Evolutionary conservation across 352 stramenopile species (phyloP), one percentile per base, ranked within the genome.

Genomic region (Pythium plurisporium): DNA sequence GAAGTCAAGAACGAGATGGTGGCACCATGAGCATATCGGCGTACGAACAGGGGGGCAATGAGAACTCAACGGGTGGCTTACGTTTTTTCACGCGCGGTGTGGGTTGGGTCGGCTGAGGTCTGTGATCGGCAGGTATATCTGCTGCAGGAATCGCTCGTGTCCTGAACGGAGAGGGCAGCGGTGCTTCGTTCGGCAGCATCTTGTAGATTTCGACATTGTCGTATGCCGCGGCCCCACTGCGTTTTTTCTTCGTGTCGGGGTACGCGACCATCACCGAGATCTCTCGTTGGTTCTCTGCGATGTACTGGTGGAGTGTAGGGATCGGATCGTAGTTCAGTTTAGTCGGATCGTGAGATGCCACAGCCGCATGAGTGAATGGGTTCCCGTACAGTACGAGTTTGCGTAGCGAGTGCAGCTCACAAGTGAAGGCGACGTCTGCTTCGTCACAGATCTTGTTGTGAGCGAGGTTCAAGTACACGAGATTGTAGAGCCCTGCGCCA

Each of bases 121-220:
- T 41, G 10, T 34, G 60, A 22, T 73, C 57, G 15, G 26, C 31
- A 4, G 37, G 9, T 2, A 43, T 53, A 26, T 57, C 66, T 17
- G 65, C 38, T 12, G 46, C 20, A n/a, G 73, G 53, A 0, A 67
- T 74, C n/a, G 74, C 55, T 26, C 75, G 75, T 22, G 64, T 78
- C 9, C 67, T 73, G 46, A 90, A 90, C 22, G 75, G 69, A 5
- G 67, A 69, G n/a, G 79, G 69, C 22, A 88, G 59, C 19, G 72
- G 63, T 10, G 78, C 60, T 27, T 87, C 76, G 25, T 82, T 88
- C 0, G 80, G 78, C 52, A 90, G 80, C 68, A 90, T 83, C 61
- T 88, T 90, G 67, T 85, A 90, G 59, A 93, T 93, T 47, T 89
- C 73, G 3, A 91, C 78, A 25, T 82, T 73, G n/a, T 89, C 78